A percentile compares a stretch with the other conserved stretches of the same genome.
These are phyloP conservation scores for Linum tenue DNA, from an alignment of 345 rosid genomes.

Conservation along the genomic window DNA sequence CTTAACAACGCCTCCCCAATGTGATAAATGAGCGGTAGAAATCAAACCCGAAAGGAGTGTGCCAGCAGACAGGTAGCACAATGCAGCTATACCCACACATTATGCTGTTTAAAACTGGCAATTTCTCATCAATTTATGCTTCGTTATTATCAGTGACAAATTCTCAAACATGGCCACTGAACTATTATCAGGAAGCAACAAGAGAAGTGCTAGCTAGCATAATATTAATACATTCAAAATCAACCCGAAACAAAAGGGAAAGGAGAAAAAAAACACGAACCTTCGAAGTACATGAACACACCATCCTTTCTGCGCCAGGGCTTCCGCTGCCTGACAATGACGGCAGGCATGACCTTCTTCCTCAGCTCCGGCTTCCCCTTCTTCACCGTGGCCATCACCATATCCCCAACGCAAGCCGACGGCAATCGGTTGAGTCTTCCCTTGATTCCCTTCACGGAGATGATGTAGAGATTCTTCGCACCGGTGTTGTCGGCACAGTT, in stretches of 20 bases:
- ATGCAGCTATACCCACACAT: not conserved
- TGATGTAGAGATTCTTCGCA: conserved; percentile 8
- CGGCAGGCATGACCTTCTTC: conserved; percentile 31
- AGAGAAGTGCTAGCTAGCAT: too few species aligned
- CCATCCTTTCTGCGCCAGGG: conserved; percentile 29
- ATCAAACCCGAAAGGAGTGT: too few species aligned
- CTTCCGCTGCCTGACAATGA: conserved; percentile 28
- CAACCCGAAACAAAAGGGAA: not conserved
- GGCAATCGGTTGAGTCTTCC: conserved; percentile 1
- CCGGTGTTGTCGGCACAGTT: conserved; percentile 8
- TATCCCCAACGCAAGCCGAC: conserved; percentile 10
- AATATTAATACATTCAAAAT: not conserved
- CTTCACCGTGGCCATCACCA: conserved; percentile 31
- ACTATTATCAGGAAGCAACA: too few species aligned
- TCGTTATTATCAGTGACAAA: not conserved
- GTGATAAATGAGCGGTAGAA: too few species aligned
- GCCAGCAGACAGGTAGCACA: not conserved
- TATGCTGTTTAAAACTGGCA: not conserved
- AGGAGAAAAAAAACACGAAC: not conserved
- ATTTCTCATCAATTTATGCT: too few species aligned
- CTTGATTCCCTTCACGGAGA: conserved; percentile 4
- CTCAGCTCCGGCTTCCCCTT: conserved; percentile 31
- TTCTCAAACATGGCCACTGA: not conserved
- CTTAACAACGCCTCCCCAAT: too few species aligned
- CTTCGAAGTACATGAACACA: conserved; percentile 7